Percentiles rank a stretch among this genome's conserved stretches.
Conservation (phyloP, 805 yeast species). For the Teunomyces stri region DNA sequence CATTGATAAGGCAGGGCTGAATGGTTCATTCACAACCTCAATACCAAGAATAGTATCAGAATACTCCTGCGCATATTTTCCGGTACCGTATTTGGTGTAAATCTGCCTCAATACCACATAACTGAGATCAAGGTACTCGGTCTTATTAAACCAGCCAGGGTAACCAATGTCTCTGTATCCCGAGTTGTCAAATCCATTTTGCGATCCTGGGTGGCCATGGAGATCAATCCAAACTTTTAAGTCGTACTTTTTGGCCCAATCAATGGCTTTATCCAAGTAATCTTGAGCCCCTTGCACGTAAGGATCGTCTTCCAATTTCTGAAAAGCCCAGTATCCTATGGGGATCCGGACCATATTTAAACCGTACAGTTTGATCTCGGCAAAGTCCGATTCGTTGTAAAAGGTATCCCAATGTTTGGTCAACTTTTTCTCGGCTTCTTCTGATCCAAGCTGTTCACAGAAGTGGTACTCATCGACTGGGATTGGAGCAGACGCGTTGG, state of each 20-base stretch:
- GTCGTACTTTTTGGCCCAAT: conserved; percentile 61
- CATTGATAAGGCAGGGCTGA: conserved; percentile 22
- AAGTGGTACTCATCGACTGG: conserved; percentile 64
- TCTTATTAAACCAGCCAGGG: conserved; percentile 35
- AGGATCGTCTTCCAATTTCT: conserved; percentile 49
- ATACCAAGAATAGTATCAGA: conserved; percentile 38
- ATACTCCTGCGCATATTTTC: conserved; percentile 18
- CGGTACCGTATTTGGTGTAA: conserved; percentile 34
- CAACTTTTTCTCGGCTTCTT: conserved; percentile 41
- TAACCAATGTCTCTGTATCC: conserved; percentile 53
- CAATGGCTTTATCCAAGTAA: conserved; percentile 62
- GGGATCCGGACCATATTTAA: conserved; percentile 75
- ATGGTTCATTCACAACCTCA: conserved; percentile 42
- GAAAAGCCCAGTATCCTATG: conserved; percentile 80
- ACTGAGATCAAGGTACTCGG: conserved; percentile 27
- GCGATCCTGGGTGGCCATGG: conserved; percentile 83
- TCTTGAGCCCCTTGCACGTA: conserved; percentile 64
- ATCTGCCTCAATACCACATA: conserved; percentile 32
- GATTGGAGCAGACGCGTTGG: conserved; percentile 23
- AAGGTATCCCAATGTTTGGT: conserved; percentile 56
- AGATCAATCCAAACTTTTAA: conserved; percentile 72
- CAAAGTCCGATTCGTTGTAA: conserved; percentile 59
- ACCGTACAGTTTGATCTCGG: conserved; percentile 49
- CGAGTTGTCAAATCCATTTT: conserved; percentile 82
- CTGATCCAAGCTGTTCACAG: conserved; percentile 48